Base-by-base conservation (phyloP, 2,329 filamentous ascomycete species). In the Metarhizium humberi region DNA sequence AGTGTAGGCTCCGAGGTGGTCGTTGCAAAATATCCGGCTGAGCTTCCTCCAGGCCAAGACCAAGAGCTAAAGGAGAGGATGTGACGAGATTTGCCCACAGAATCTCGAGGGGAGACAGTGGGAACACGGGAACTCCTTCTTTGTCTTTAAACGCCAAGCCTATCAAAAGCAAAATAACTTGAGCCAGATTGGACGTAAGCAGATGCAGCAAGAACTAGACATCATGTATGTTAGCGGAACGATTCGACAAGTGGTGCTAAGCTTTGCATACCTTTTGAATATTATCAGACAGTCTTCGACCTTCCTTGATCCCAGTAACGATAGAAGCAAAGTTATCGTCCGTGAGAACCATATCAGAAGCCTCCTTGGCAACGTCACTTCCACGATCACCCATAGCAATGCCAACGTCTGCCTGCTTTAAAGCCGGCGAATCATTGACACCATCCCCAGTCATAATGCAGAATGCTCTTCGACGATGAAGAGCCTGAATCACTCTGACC, bases 271-370 rank as follows among this genome's bases (percentile, higher is more conserved):
- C 86, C 74, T 88, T 88, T 66, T 88, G 84, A 58, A 89, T 87
- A 60, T 88, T 88, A 72, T 88, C 84, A 60, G 87, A 86, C 53
- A 88, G 75, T 42, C 85, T 75, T 46, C 86, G 79, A 13, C 86
- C 86, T 68, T 88, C 85, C 65, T 86, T 80, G 49, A 89, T 84
- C 38, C 82, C 85, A n/a, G 82, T 85, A 45, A 88, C 78, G 55
- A 88, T 89, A 32, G 86, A 90, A 11, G 90, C 88, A 66, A 95
- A 95, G 71, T 95, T 92, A 69, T 94, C 90, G 66, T 94, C 89
- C 0, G 88, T 91, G 45, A 95, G 75, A 40, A 95, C 88, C 78
- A 95, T 94, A 65, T 95, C 90, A 1, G 88, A 87, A 3, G 90
- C 90, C 70, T 94, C 85, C 64, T 88, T 89, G 58, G 86, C 86